Evolutionary conservation across 2,329 filamentous ascomycete genomes (phyloP), one percentile per base, ranked within the genome.

Genomic region (Kalmusia sp.): DNA sequence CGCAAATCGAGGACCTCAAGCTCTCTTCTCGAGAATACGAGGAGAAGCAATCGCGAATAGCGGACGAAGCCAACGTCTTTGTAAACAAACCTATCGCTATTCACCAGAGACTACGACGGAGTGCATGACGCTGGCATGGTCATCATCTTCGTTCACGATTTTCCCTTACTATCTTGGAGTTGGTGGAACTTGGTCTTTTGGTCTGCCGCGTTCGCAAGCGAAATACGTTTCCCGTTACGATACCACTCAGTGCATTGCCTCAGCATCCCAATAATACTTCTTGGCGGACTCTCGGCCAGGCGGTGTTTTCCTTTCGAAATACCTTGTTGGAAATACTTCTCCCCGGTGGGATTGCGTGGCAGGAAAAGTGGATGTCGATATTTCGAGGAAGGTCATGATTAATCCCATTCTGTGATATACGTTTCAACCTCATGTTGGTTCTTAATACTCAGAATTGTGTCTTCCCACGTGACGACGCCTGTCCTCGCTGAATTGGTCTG

Each of bases 1-100:
- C 73, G 15, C 75, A 77, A 68, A 76, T 77, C 55, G 67, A 77
- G 22, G 75, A 77, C 51, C 55, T 77, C 45, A 76, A 76, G 54
- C 51, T 68, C 27, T 71, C 73, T 0, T 77, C 75, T 4, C 64
- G 57, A 35, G 72, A 75, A 24, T 77, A 76, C 61, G 75, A 77
- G 55, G 71, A 76, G 51, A 73, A 73, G 52, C 73, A 76, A 56
- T 75, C 75, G 6, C 70, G 69, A 37, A 64, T 70, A 65, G 66
- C 68, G 27, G 65, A 71, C 46, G 69, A 69, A 55, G 58, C 62
- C 11, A 65, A 67, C 30, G 65, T 73, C 19, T 76, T 75, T 45
- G 70, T 77, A 8, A 76, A 77, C 47, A 66, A 71, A 51, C 75
- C 75, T 11, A 65, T 77, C 22, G 62, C 70, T 5, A 71, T 77